A percentile compares a stretch with the other conserved stretches of the same genome.
Evolutionary conservation across 805 yeast genomes (phyloP).

Genomic region (Ogataea wickerhamii): DNA sequence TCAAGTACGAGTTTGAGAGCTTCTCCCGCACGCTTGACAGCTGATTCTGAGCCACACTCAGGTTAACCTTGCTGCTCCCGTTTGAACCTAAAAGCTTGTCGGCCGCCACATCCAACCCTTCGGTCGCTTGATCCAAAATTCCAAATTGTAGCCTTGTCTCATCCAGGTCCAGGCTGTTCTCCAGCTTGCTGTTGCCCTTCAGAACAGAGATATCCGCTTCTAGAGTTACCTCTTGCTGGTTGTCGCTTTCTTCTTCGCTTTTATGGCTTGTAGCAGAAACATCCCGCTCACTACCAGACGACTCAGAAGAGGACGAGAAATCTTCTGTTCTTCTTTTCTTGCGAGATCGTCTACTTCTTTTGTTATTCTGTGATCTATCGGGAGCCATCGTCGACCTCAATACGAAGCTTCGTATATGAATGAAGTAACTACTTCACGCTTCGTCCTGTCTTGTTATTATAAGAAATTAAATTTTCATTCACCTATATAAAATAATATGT

Average conservation of each 20-base stretch:
- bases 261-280: slow-evolving; percentile 27
- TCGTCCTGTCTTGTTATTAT: no score
- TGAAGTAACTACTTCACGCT: no score
- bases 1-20: slow-evolving; percentile 49
- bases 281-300: slow-evolving; percentile 33
- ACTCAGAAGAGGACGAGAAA: slow-evolving; percentile 49
- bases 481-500: no score
- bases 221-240: background rate
- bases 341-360: slow-evolving; percentile 49
- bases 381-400: no score
- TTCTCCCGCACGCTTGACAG: slow-evolving; percentile 33
- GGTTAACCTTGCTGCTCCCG: slow-evolving; percentile 22
- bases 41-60: slow-evolving; percentile 27
- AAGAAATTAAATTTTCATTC: no score
- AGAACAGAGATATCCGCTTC: background rate
- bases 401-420: no score
- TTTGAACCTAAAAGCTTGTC: slow-evolving; percentile 1
- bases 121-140: slow-evolving; percentile 8
- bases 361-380: slow-evolving; percentile 1
- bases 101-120: slow-evolving; percentile 2
- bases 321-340: slow-evolving; percentile 85
- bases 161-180: slow-evolving; percentile 12
- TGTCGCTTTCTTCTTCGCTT: slow-evolving; percentile 1
- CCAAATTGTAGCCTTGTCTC: slow-evolving; percentile 11
- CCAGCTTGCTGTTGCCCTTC: background rate